Base-by-base conservation (phyloP, 2,329 filamentous ascomycete species). In the Calycina marina region DNA sequence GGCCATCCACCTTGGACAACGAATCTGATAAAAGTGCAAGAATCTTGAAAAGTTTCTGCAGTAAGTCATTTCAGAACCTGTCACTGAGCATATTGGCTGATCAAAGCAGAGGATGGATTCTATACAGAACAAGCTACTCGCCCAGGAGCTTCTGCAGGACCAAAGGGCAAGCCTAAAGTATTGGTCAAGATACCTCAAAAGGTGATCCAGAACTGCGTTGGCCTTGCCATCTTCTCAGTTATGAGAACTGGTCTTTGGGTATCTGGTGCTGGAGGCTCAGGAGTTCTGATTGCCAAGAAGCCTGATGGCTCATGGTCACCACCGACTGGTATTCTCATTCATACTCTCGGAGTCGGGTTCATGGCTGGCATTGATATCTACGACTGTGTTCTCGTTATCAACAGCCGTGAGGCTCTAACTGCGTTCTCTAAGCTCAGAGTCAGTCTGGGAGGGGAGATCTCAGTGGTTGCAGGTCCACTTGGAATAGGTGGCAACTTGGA, bases 231-330 rank as follows among this genome's bases (percentile, higher is more conserved):
- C 44, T 94, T 94, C 60, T 93, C 86, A 1, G 93, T 84, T 17
- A 93, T 94, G 84, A 77, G 88, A 38, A 88, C 83, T 10, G 88
- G 88, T 9, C 61, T 94, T 18, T 93, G 86, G 81, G 67, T 93
- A 45, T 88, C 82, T 28, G 88, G 88, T 28, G 86, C 85, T 11
- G 86, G 86, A 16, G 88, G 88, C 24, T 88, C 83, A 36, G 88
- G 88, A 31, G 70, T 96, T 24, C 65, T 96, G 24, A 73, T 94
- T 37, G 86, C 77, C 12, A 72, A 83, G 81, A 48, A 44, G 66
- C 77, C 78, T 24, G 86, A 93, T 44, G 85, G 85, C 8, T 77
- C 74, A 40, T 94, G 86, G 86, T 90, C 83, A 40, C 82, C 85
- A 4, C 88, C 88, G 0, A 90, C 83, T 0, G 86, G 82, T 28